Evolutionary conservation across 1,284 basidiomycete species (phyloP).

Genomic region (Apiotrichum siamense): DNA sequence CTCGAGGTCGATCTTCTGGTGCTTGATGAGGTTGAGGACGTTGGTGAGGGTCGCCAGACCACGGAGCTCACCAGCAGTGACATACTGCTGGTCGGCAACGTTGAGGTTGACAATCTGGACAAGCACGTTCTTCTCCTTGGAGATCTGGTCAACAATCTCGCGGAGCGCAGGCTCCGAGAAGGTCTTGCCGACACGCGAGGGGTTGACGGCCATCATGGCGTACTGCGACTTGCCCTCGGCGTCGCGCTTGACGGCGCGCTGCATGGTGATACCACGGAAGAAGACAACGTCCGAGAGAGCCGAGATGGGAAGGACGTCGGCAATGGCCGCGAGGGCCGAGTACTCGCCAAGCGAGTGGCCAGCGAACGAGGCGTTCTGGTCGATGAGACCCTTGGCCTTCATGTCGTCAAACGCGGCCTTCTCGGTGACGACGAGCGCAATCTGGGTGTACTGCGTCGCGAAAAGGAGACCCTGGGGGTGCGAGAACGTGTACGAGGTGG

Average conservation of each 20-base stretch:
- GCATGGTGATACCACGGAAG: slow-evolving; percentile 99
- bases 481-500: slow-evolving; percentile 93
- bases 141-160: slow-evolving; percentile 89
- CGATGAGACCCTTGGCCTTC: slow-evolving; percentile 90
- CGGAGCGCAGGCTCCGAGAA: slow-evolving; percentile 85
- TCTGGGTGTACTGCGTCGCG: slow-evolving; percentile 97
- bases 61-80: slow-evolving; percentile 91
- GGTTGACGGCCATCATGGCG: slow-evolving; percentile 98
- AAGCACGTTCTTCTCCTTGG: slow-evolving; percentile 67
- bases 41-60: slow-evolving; percentile 91
- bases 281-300: slow-evolving; percentile 97
- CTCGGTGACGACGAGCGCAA: slow-evolving; percentile 94
- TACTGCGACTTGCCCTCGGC: slow-evolving; percentile 88
- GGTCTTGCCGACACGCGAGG: slow-evolving; percentile 84
- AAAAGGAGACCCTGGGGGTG: slow-evolving; percentile 92
- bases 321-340: slow-evolving; percentile 93
- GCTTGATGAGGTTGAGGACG: slow-evolving; percentile 92
- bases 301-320: slow-evolving; percentile 89
- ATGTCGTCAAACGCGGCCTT: slow-evolving; percentile 98
- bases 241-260: slow-evolving; percentile 93
- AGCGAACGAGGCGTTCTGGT: slow-evolving; percentile 85
- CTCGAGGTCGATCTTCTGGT: slow-evolving; percentile 91
- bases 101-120: slow-evolving; percentile 98
- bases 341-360: slow-evolving; percentile 98
- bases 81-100: slow-evolving; percentile 76